Percentiles rank a stretch among this genome's conserved stretches.
phyloP scores from a whole-genome alignment of 108 stramenopile species.

The Pseudonitzschia multiseries region DNA sequence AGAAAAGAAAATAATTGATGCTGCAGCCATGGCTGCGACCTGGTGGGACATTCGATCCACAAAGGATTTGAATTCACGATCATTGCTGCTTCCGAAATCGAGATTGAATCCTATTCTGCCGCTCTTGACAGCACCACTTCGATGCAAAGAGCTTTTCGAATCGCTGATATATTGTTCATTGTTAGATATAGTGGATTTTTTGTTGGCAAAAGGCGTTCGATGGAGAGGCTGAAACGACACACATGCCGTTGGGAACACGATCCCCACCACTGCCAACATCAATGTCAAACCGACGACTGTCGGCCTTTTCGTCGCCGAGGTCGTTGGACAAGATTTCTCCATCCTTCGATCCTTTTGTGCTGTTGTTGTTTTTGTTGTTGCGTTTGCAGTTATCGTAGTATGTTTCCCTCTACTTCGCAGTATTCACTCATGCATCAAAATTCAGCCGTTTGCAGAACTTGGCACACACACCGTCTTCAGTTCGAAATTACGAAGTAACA shows the following conservation, averaged over 20 bases:
- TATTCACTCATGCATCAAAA: too few relatives aligned
- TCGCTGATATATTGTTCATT: not conserved
- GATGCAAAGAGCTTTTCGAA: not conserved
- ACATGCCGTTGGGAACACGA: not conserved
- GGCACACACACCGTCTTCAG: too few relatives aligned
- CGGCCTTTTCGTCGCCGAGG: not conserved
- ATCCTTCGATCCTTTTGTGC: not conserved
- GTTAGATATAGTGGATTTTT: not conserved
- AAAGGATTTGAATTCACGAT: not conserved
- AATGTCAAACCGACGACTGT: not conserved
- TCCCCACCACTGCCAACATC: not conserved
- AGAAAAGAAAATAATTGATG: conserved; percentile 4
- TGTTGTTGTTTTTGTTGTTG: not conserved
- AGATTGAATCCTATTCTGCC: not conserved
- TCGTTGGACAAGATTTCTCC: not conserved
- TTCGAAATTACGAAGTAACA: too few relatives aligned
- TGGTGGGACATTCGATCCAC: not conserved
- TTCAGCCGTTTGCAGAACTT: too few relatives aligned
- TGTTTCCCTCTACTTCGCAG: too few relatives aligned
- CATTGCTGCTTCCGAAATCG: not conserved
- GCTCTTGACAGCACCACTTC: not conserved
- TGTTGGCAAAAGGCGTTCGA: not conserved
- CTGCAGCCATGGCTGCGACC: not conserved
- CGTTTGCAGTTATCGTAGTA: not conserved
- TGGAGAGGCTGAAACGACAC: conserved; percentile 5